These are phyloP conservation scores for Cephalotrichum gorgonifer DNA, from an alignment of 2,329 filamentous ascomycete species.

Conservation along the genomic window DNA sequence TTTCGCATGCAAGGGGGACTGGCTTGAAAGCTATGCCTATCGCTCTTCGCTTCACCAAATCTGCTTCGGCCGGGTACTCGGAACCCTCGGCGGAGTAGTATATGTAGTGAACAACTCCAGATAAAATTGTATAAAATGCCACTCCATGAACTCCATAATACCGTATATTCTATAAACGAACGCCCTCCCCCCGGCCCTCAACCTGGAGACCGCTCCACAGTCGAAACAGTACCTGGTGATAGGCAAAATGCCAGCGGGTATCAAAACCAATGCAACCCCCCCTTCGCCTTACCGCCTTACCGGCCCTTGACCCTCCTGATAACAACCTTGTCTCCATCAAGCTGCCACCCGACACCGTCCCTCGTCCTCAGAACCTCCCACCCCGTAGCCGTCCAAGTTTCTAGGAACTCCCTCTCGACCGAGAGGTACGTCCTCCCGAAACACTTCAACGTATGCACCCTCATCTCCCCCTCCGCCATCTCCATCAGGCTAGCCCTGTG, in stretches of 20 bases:
- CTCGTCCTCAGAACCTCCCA: slow-evolving; percentile 62
- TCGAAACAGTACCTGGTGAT: background rate
- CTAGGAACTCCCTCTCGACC: slow-evolving; percentile 58
- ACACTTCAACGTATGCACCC: slow-evolving; percentile 73
- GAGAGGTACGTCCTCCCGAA: slow-evolving; percentile 72
- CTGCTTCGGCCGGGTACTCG: no score
- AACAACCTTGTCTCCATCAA: slow-evolving; percentile 62
- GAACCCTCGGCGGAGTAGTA: no score
- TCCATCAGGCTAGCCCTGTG: slow-evolving; percentile 72
- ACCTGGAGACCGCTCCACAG: background rate
- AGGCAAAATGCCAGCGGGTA: background rate
- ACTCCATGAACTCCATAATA: background rate
- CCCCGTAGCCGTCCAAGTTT: slow-evolving; percentile 53
- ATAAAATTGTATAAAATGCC: background rate
- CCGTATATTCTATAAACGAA: background rate
- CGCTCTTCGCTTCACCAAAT: no score
- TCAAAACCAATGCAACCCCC: slow-evolving; percentile 1
- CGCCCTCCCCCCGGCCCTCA: background rate
- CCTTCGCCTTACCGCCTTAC: slow-evolving; percentile 17
- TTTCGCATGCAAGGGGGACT: no score
- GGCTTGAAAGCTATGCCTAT: no score
- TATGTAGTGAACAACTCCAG: no score
- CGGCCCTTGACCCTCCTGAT: slow-evolving; percentile 51
- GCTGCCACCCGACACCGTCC: slow-evolving; percentile 76
- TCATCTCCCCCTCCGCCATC: slow-evolving; percentile 65